Evolutionary conservation across 2,329 filamentous ascomycete genomes (phyloP).

Genomic region (Sarocladium oryzae): DNA sequence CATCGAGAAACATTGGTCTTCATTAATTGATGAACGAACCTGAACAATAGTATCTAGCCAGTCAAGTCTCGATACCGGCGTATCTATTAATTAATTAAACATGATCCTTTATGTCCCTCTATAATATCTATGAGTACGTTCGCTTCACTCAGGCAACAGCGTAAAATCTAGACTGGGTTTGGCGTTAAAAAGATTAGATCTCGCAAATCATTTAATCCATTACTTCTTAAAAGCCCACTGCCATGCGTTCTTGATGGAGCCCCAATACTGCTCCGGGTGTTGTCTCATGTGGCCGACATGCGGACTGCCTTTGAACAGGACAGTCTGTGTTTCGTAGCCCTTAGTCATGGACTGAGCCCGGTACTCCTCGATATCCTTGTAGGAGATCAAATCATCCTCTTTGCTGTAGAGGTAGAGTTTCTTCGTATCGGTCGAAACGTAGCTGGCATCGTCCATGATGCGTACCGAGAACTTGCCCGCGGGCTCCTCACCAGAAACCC

Average conservation of each 20-base stretch:
- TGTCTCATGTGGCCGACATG: constrained; percentile 57
- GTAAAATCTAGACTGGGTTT: no score
- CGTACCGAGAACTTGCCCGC: constrained; percentile 32
- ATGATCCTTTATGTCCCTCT: no score
- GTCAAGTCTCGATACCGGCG: no score
- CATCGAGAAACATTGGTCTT: no score
- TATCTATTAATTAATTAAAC: no score
- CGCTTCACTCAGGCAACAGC: no score
- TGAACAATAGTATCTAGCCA: no score
- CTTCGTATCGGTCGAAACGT: constrained; percentile 29
- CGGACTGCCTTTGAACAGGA: constrained; percentile 49
- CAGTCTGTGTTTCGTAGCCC: constrained; percentile 43
- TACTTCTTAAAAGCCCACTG: constrained; percentile 7
- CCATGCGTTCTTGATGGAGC: constrained; percentile 28
- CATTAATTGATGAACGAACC: no score
- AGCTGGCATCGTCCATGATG: constrained; percentile 30
- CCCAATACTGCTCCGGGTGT: constrained; percentile 54
- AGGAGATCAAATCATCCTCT: constrained; percentile 49
- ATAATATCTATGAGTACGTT: no score
- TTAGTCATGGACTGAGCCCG: constrained; percentile 37
- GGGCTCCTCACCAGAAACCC: constrained; percentile 29
- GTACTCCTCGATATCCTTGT: constrained; percentile 49
- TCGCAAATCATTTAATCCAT: no score
- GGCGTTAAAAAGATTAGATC: no score
- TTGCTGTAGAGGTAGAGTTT: constrained; percentile 54